These are phyloP conservation scores for Lactarius akahatsu DNA, from an alignment of 768 basidiomycete species.

Conservation along the genomic window DNA sequence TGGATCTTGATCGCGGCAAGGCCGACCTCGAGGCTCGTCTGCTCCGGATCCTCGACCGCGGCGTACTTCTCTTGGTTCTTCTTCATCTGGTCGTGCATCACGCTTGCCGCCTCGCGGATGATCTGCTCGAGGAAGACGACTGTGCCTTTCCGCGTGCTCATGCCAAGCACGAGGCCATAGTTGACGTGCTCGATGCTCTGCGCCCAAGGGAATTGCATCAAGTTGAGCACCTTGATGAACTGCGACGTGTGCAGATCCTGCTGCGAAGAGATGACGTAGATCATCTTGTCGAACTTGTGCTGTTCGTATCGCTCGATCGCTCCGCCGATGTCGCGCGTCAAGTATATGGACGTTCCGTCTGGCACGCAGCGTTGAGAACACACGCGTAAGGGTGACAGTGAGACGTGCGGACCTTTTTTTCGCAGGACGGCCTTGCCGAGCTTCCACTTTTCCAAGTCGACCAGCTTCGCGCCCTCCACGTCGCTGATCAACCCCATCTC, in stretches of 20 bases:
- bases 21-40: slow-evolving; percentile 77
- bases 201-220: slow-evolving; percentile 91
- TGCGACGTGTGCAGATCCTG: slow-evolving; percentile 87
- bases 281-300: slow-evolving; percentile 90
- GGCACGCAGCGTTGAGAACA: neutral
- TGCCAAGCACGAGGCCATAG: slow-evolving; percentile 89
- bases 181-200: slow-evolving; percentile 82
- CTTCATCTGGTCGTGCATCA: slow-evolving; percentile 97
- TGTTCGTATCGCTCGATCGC: slow-evolving; percentile 90
- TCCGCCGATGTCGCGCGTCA: slow-evolving; percentile 93
- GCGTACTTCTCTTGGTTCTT: slow-evolving; percentile 92
- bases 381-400: neutral
- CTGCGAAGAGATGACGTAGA: slow-evolving; percentile 87
- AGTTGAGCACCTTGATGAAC: slow-evolving; percentile 88
- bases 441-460: slow-evolving; percentile 88
- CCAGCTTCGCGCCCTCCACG: slow-evolving; percentile 76
- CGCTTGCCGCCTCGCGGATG: slow-evolving; percentile 78
- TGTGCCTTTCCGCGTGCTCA: slow-evolving; percentile 92
- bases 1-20: slow-evolving; percentile 97
- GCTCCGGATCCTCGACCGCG: slow-evolving; percentile 83
- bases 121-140: slow-evolving; percentile 95
- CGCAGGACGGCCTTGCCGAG: slow-evolving; percentile 87
- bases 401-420: slow-evolving; percentile 62
- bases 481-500: slow-evolving; percentile 75
- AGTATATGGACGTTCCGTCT: slow-evolving; percentile 94